A percentile compares a stretch with the other conserved stretches of the same genome.
These are phyloP conservation scores for Penicillium macrosclerotiorum DNA, from an alignment of 495 filamentous ascomycete species.

Conservation along the genomic window DNA sequence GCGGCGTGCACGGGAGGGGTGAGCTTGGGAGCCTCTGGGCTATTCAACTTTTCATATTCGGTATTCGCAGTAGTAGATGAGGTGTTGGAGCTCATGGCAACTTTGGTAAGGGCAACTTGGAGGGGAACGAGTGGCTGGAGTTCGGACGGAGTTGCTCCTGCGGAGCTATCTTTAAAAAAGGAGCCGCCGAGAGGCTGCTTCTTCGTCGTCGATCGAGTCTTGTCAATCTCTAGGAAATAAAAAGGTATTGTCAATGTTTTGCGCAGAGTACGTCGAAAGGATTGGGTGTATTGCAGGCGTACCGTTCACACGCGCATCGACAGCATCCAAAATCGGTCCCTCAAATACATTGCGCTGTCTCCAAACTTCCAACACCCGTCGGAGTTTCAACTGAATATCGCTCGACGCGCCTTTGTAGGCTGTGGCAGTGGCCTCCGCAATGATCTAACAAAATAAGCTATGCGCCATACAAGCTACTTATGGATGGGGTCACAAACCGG, in stretches of 20 bases:
- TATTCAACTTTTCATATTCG: constrained; percentile 79
- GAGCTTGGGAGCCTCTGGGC: constrained; percentile 61
- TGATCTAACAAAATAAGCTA: constrained; percentile 52
- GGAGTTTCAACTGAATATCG: constrained; percentile 83
- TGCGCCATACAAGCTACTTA: background rate
- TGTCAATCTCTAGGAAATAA: constrained; percentile 75
- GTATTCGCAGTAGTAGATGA: constrained; percentile 64
- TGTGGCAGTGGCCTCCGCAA: constrained; percentile 77
- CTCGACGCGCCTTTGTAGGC: constrained; percentile 84
- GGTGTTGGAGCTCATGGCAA: constrained; percentile 57
- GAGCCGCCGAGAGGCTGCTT: constrained; percentile 69
- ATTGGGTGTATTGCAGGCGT: constrained; percentile 14
- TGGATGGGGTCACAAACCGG: constrained; percentile 48
- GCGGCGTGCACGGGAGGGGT: constrained; percentile 89
- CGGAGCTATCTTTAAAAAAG: constrained; percentile 56
- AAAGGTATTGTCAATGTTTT: constrained; percentile 5
- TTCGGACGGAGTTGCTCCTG: constrained; percentile 66
- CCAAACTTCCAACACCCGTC: constrained; percentile 93
- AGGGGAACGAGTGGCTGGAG: constrained; percentile 69
- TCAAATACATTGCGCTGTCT: constrained; percentile 85
- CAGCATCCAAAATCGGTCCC: constrained; percentile 65
- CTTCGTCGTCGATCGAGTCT: constrained; percentile 61
- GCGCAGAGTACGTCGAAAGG: background rate
- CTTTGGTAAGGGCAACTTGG: constrained; percentile 71
- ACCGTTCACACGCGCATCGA: constrained; percentile 80